Conservation (phyloP, 1,284 basidiomycete genomes). For the Cutaneotrichosporon cyanovorans region DNA sequence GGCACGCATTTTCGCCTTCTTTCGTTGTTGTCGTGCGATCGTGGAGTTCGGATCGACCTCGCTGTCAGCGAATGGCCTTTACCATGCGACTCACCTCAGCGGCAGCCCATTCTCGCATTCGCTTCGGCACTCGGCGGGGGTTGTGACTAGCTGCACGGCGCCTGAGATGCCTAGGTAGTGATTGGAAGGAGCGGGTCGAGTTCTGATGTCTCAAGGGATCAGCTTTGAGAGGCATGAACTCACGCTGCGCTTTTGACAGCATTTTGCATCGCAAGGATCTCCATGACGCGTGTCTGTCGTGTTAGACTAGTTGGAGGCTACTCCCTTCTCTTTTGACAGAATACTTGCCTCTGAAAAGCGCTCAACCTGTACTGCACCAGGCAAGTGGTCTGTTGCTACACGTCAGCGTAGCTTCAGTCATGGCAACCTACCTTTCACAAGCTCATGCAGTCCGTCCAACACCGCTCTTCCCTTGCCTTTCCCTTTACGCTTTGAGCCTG, state of each 20-base stretch:
- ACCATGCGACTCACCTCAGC: conserved; percentile 58
- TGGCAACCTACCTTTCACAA: conserved; percentile 24
- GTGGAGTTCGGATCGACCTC: conserved; percentile 61
- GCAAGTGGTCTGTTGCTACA: conserved; percentile 56
- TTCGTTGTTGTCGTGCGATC: conserved; percentile 51
- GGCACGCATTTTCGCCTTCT: conserved; percentile 38
- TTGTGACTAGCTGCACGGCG: conserved; percentile 88
- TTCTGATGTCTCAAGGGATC: conserved; percentile 47
- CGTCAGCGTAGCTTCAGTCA: conserved; percentile 1
- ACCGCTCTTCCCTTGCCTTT: conserved; percentile 31
- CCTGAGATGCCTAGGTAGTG: conserved; percentile 76
- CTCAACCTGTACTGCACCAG: conserved; percentile 72
- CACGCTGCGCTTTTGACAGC: conserved; percentile 73
- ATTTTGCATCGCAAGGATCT: conserved; percentile 77
- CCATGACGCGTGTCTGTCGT: conserved; percentile 66
- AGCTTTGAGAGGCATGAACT: conserved; percentile 12
- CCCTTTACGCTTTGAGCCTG: conserved; percentile 16
- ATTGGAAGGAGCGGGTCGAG: conserved; percentile 79
- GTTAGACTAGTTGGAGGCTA: background rate
- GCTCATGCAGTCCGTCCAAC: conserved; percentile 22
- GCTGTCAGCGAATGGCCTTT: background rate
- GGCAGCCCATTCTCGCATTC: conserved; percentile 67
- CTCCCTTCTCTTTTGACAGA: no score
- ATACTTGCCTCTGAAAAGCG: conserved; percentile 67
- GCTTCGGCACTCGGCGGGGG: conserved; percentile 73